Evolutionary conservation across 495 filamentous ascomycete species (phyloP).

Genomic region (Neurospora tetraspora): DNA sequence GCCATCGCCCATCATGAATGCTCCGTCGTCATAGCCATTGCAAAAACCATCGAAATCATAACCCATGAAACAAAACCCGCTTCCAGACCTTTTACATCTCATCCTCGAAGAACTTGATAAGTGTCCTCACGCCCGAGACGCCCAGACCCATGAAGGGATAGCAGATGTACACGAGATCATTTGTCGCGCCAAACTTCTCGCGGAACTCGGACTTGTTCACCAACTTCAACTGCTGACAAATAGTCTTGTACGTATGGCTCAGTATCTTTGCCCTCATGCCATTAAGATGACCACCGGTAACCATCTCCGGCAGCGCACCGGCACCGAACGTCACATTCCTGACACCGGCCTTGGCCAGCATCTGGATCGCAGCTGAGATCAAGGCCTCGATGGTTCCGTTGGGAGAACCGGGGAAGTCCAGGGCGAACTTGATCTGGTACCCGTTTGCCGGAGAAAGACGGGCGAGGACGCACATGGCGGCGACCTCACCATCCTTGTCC

Average conservation of each 20-base stretch:
- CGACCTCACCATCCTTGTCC: constrained; percentile 55
- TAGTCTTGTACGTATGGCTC: constrained; percentile 62
- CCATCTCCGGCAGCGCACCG: constrained; percentile 56
- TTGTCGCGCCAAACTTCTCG: constrained; percentile 69
- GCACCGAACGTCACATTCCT: constrained; percentile 69
- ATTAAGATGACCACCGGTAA: constrained; percentile 63
- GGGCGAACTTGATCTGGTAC: constrained; percentile 80
- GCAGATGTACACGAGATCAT: constrained; percentile 71
- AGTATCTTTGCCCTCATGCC: constrained; percentile 65
- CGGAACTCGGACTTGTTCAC: constrained; percentile 78
- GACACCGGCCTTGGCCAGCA: constrained; percentile 50
- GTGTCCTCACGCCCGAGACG: constrained; percentile 60
- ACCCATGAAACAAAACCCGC: not conserved
- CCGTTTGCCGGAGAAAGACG: constrained; percentile 65
- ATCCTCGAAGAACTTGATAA: constrained; percentile 79
- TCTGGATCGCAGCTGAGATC: constrained; percentile 66
- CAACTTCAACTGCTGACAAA: constrained; percentile 67
- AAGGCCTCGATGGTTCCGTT: constrained; percentile 72
- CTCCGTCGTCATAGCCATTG: not conserved
- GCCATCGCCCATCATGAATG: not conserved
- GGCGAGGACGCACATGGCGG: constrained; percentile 62
- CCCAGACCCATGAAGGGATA: constrained; percentile 75
- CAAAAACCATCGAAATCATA: not conserved
- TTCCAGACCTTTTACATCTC: constrained; percentile 27
- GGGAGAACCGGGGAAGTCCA: constrained; percentile 73